These are phyloP conservation scores for Breynia disticha DNA, from an alignment of 441 rosid genomes.

Conservation along the genomic window DNA sequence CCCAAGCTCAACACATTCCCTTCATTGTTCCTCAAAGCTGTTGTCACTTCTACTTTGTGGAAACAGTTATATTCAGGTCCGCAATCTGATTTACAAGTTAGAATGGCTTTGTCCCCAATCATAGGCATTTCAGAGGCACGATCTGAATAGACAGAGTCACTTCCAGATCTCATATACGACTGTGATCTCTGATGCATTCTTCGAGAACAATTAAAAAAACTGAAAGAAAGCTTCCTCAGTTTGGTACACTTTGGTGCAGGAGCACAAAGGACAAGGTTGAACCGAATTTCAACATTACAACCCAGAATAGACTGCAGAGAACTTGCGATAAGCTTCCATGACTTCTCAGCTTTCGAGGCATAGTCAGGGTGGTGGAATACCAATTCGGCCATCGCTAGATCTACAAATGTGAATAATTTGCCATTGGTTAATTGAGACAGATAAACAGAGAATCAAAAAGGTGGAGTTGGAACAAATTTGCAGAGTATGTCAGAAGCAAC, in stretches of 20 bases:
- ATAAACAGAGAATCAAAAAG: not conserved
- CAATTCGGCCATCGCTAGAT: constrained; percentile 67
- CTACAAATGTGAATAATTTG: constrained; percentile 23
- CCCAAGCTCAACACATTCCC: constrained; percentile 61
- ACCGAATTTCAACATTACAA: constrained; percentile 75
- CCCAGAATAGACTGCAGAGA: constrained; percentile 69
- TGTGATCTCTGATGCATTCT: constrained; percentile 43
- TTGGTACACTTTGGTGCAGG: constrained; percentile 38
- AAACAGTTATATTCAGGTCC: constrained; percentile 24
- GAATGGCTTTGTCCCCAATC: constrained; percentile 19
- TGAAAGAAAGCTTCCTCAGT: constrained; percentile 47
- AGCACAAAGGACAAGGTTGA: constrained; percentile 46
- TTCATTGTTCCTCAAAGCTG: constrained; percentile 56
- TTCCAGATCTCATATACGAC: constrained; percentile 25
- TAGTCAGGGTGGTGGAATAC: constrained; percentile 51
- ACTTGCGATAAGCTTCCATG: constrained; percentile 88
- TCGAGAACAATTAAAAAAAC: constrained; percentile 69
- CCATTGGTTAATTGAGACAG: not conserved
- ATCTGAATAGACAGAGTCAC: constrained; percentile 35
- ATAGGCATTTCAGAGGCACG: constrained; percentile 37
- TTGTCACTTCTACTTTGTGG: constrained; percentile 28
- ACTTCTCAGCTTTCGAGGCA: constrained; percentile 78
- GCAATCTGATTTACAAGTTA: constrained; percentile 26
- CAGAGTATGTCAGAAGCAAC: no score
- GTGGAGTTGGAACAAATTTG: no score